Evolutionary conservation across 148 eudicot species (phyloP), one percentile per base, ranked within the genome.

Genomic region (Vaccinium vitisidaea): DNA sequence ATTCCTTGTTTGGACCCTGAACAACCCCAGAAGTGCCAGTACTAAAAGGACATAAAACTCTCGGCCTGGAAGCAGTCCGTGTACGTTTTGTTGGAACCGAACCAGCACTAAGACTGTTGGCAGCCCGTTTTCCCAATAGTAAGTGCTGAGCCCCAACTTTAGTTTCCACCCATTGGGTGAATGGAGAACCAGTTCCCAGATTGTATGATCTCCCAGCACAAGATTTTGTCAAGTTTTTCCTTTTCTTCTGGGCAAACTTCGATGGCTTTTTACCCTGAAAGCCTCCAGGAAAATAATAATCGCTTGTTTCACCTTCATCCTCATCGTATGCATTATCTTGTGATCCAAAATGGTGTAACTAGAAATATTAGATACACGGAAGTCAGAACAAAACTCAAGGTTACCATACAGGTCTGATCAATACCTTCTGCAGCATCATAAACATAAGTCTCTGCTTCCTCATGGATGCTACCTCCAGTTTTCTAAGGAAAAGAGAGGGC

Each of bases 21-120:
- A 89, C 36, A 83, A 78, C 80, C 74, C 93, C 93, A 81, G 93
- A 84, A 84, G 93, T 78, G 54, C 90, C 98, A 49, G 89, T 87
- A 85, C 84, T 87, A 79, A 90, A 93, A 50, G 95, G 95, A 76
- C 95, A 90, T 4, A 85, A 77, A 87, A 93, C 89, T 84, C 99
- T 97, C 83, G 89, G 96, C 86, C 99, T 92, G 78, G 96, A 90
- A 82, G 98, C 96, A 88, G 99, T 97, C 16, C 96, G 94, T 71
- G 93, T 85, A 55, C 97, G 94, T 88, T 95, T 95, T 48, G 96
- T 94, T 79, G 98, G 98, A 87, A 94, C 88, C 74, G 92, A 83
- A 85, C 92, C 90, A 84, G 85, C 91, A 88, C 90, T 87, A 84
- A 90, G 89, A 89, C 83, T 90, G 88, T 86, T 91, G 84, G 90